Base-by-base conservation (phyloP, 148 eudicot species). In the Arctostaphylos glauca region DNA sequence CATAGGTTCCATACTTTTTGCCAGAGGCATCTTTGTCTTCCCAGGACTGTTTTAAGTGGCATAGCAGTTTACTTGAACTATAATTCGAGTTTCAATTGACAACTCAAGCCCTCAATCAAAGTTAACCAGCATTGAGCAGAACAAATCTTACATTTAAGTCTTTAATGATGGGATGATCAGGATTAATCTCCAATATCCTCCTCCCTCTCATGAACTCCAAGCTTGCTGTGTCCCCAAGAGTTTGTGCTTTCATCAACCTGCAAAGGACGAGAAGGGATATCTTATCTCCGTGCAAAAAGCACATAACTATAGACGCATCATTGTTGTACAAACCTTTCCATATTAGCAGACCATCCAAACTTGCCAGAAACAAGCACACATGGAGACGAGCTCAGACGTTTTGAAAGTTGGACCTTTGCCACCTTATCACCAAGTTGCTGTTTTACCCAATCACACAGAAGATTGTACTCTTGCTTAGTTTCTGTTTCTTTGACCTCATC, bases 271-370 rank as follows among this genome's bases (percentile, higher is more conserved):
- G 19, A 54, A 73, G 72, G 21, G 43, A 23, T 66, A 12, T 54
- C 49, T 53, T 15, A 10, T 16, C 66, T 53, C 5, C 13, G 15
- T 52, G 8, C 74, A 49, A 23, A 78, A 13, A 18, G 19, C 23
- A 9, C 48, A 83, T 77, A 9, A 19, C 70, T 43, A 4, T 2
- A 50, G 9, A 7, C 12, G 2, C 25, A 10, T 60, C 16, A 10
- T 38, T 41, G 23, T 44, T 41, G 14, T 72, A 18, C 71, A 79
- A 2, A 96, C 99, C 96, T 93, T 84, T 96, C 99, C 99, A 96
- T 96, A 86, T 96, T 96, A 47, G 99, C 99, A 48, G 99, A 96
- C 99, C 99, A 96, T 3, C 99, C 99, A 84, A 96, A 96, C 90
- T 96, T 94, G 72, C 98, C 99, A 21, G 99, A 96, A 78, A 96